Evolutionary conservation across 345 rosid genomes (phyloP), one percentile per base, ranked within the genome.

Genomic region (Microcos paniculata): DNA sequence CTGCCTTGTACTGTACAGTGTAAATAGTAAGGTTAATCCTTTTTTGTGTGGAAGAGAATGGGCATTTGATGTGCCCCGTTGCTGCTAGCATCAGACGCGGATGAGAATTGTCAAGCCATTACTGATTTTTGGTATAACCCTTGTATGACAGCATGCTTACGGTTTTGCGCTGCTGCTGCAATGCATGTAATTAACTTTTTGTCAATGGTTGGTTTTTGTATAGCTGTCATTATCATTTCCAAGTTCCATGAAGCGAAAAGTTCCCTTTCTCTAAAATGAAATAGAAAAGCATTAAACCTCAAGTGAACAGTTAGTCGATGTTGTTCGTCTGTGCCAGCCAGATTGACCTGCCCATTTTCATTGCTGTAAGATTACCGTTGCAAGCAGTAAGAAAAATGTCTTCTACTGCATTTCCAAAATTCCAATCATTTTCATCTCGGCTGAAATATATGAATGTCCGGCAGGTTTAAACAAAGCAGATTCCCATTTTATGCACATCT

Each of bases 11-110:
- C 8, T 55, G 14, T 42, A 6, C 26, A 26, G 26, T 71, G 83
- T 77, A 75, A 59, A 81, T 62, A 77, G 73, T 26, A 61, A 55
- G 64, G 62, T 23, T 68, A 52, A 5, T n/a, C 40, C 38, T 30
- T 31, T 53, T 69, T 61, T 8, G 35, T 43, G 23, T 13, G 49
- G 0, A 8, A 40, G 21, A 24, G 40, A 46, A 68, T 28, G 40
- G 46, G 38, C 26, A 30, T 1, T 49, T 16, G 58, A 16, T 49
- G 26, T 18, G 26, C 24, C 5, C 6, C 2, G 15, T 4, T 62
- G 6, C n/a, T 28, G 9, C 33, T 13, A 35, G 21, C 19, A 56
- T 38, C 26, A 13, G 46, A 40, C 28, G 33, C 64, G 18, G 21
- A 51, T 48, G n/a, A 61, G 71, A 40, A 59, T 66, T 42, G 64